Conservation (phyloP, 306 rosid genomes). For the Prosopis cineraria region DNA sequence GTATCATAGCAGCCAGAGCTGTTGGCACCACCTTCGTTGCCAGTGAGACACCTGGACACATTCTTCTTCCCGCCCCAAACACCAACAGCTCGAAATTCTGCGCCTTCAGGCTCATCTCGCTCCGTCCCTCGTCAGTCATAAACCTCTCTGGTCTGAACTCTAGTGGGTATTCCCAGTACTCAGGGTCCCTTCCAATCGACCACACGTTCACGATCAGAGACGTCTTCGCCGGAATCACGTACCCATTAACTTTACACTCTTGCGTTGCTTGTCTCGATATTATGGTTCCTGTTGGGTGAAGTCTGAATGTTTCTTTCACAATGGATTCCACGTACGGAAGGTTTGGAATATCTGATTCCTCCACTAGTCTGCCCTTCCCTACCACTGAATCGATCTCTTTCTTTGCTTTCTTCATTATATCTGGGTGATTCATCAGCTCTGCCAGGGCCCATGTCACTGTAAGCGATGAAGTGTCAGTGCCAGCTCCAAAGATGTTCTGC, state of each 20-base stretch:
- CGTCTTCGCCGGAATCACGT: conserved; percentile 52
- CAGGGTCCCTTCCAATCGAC: conserved; percentile 60
- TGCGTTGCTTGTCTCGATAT: conserved; percentile 48
- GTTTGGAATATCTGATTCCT: conserved; percentile 54
- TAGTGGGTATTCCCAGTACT: conserved; percentile 41
- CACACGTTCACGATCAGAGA: conserved; percentile 49
- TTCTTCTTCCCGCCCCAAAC: conserved; percentile 17
- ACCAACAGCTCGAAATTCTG: neutral
- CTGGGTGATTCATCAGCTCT: conserved; percentile 57
- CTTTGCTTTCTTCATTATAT: conserved; percentile 50
- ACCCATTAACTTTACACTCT: conserved; percentile 39
- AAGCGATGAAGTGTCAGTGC: conserved; percentile 43
- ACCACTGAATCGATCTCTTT: conserved; percentile 46
- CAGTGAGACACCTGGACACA: neutral
- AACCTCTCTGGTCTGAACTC: conserved; percentile 17
- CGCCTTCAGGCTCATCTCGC: neutral
- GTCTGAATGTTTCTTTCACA: conserved; percentile 63
- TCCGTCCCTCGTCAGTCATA: neutral
- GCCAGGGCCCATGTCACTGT: conserved; percentile 47
- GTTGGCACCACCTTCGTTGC: conserved; percentile 1
- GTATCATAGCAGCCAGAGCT: conserved; percentile 6
- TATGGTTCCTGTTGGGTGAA: conserved; percentile 62
- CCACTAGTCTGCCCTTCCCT: conserved; percentile 46
- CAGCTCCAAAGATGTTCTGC: conserved; percentile 47
- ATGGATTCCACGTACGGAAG: conserved; percentile 58